phyloP scores from a whole-genome alignment of 345 rosid genomes.

The Eucalyptus caleyi region DNA sequence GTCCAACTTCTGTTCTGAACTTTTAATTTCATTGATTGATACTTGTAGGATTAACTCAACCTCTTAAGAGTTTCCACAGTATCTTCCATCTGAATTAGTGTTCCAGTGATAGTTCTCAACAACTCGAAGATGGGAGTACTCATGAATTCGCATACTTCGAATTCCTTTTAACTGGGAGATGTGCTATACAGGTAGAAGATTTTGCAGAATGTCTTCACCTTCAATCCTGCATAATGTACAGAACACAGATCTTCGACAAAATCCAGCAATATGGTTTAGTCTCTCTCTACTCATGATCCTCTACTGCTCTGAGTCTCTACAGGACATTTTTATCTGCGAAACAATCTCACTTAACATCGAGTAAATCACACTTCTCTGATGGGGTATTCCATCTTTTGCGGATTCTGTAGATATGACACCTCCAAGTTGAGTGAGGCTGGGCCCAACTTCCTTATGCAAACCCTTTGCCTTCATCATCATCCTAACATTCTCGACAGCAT shows the following conservation, averaged over 20 bases:
- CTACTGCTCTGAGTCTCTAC: neutral
- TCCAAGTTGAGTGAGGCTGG: neutral
- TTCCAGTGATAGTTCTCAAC: neutral
- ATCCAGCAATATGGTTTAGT: neutral
- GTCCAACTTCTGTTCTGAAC: neutral
- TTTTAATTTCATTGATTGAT: neutral
- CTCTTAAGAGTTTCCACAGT: neutral
- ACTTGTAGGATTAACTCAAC: neutral
- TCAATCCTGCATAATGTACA: neutral
- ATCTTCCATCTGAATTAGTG: neutral
- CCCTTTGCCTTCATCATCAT: slow-evolving; percentile 23
- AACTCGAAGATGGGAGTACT: neutral
- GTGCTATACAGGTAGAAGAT: neutral
- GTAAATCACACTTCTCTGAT: slow-evolving; percentile 10
- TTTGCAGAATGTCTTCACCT: neutral
- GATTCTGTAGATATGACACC: neutral
- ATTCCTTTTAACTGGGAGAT: neutral
- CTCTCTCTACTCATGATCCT: neutral
- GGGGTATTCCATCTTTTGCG: neutral
- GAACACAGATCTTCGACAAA: neutral
- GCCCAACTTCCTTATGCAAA: slow-evolving; percentile 2
- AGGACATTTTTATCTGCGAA: slow-evolving; percentile 8
- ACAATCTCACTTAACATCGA: slow-evolving; percentile 41
- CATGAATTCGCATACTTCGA: neutral
- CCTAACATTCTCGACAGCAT: slow-evolving; percentile 29